Conservation (phyloP, 805 yeast species). For the Wickerhamomyces sydowiorum region DNA sequence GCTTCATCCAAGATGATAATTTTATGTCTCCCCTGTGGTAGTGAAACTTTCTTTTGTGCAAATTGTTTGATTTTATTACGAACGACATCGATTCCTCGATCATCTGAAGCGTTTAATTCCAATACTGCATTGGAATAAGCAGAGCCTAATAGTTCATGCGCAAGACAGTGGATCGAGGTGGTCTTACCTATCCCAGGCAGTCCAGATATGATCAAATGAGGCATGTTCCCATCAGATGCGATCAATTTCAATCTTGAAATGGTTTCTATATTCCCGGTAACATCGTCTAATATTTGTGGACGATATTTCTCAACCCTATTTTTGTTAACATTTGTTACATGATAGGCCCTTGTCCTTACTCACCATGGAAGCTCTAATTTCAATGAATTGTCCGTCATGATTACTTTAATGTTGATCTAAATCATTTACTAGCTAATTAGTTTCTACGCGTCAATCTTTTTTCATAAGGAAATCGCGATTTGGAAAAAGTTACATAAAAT, state of each 20-base stretch:
- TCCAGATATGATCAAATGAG: slow-evolving; percentile 93
- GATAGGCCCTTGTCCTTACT: background rate
- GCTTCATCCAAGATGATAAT: slow-evolving; percentile 93
- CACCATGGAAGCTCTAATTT: slow-evolving; percentile 24
- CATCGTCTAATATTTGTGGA: slow-evolving; percentile 71
- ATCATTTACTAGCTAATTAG: background rate
- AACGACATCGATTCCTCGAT: slow-evolving; percentile 95
- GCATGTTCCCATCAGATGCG: slow-evolving; percentile 92
- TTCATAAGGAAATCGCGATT: too few species aligned
- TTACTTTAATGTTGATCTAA: background rate
- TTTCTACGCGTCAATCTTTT: too few species aligned
- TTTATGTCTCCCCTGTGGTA: slow-evolving; percentile 89
- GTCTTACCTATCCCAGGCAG: slow-evolving; percentile 98
- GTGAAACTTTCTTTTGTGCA: slow-evolving; percentile 87
- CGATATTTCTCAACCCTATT: slow-evolving; percentile 92
- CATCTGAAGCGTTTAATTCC: slow-evolving; percentile 94
- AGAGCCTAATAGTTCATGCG: slow-evolving; percentile 73
- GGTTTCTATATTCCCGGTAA: slow-evolving; percentile 92
- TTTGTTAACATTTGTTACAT: background rate
- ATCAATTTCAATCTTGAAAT: slow-evolving; percentile 77
- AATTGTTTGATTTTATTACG: slow-evolving; percentile 90
- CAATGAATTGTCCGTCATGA: slow-evolving; percentile 7
- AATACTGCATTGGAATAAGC: slow-evolving; percentile 75
- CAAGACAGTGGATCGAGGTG: slow-evolving; percentile 87
- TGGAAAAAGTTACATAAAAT: too few species aligned